These are phyloP conservation scores for Pachysolen tannophilus DNA, from an alignment of 805 yeast species.

Conservation along the genomic window DNA sequence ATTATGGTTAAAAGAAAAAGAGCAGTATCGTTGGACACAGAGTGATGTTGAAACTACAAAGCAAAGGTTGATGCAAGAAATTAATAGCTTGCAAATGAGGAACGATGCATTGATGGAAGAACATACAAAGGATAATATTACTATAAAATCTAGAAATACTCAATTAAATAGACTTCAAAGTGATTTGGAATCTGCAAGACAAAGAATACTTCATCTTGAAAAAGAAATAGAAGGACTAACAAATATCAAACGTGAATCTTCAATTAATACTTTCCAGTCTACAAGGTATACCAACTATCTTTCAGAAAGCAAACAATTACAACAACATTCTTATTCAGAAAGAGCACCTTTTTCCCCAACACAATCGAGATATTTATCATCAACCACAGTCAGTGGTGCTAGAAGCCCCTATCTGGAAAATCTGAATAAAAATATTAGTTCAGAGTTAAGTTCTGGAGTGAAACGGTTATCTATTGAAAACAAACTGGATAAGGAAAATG, in stretches of 20 bases:
- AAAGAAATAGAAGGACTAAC: constrained; percentile 29
- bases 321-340: constrained; percentile 11
- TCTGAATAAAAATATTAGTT: constrained; percentile 5
- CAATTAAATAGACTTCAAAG: constrained; percentile 52
- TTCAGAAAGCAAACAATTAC: too few species aligned
- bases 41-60: constrained; percentile 22
- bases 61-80: constrained; percentile 23
- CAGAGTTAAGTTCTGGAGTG: constrained; percentile 23
- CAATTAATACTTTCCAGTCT: constrained; percentile 6
- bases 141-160: constrained; percentile 60
- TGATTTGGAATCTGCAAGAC: constrained; percentile 52
- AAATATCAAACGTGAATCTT: constrained; percentile 22
- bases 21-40: constrained; percentile 19
- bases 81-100: constrained; percentile 24
- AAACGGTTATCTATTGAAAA: constrained; percentile 24
- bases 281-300: background rate
- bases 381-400: too few species aligned
- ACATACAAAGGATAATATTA: constrained; percentile 39
- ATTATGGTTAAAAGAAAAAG: constrained; percentile 32
- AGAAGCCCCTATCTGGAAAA: constrained; percentile 10
- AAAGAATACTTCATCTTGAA: constrained; percentile 46
- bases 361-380: constrained; percentile 4
- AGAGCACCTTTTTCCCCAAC: constrained; percentile 9
- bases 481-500: constrained; percentile 16
- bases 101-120: constrained; percentile 40